Conservation (phyloP, 306 rosid species). For the Vicia villosa region DNA sequence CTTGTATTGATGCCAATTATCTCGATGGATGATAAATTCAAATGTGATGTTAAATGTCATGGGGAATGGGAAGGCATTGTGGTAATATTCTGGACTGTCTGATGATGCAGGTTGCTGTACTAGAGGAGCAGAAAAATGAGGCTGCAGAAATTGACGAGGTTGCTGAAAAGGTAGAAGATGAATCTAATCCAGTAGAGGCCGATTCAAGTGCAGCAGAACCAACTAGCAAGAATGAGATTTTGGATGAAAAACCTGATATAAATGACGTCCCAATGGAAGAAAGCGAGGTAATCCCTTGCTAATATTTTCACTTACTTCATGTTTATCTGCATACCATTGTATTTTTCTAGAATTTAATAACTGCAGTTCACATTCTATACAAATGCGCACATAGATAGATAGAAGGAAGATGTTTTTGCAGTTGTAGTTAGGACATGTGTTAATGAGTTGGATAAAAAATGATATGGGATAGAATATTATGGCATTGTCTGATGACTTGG, state of each 20-base stretch:
- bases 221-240: conserved; percentile 48
- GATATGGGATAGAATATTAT: no score
- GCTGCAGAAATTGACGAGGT: conserved; percentile 56
- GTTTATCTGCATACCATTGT: conserved; percentile 2
- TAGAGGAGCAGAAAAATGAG: conserved; percentile 84
- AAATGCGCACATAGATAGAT: conserved; percentile 2
- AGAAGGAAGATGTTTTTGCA: conserved; percentile 7
- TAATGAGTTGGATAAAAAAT: neutral
- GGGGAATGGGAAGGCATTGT: conserved; percentile 14
- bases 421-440: conserved; percentile 1
- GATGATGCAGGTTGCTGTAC: conserved; percentile 71
- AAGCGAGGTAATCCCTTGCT: conserved; percentile 61
- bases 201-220: conserved; percentile 52
- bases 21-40: conserved; percentile 2
- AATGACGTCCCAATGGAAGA: conserved; percentile 91
- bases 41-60: conserved; percentile 20
- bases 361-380: neutral
- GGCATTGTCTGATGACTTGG: neutral
- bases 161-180: conserved; percentile 67
- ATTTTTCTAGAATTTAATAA: neutral
- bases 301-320: conserved; percentile 11
- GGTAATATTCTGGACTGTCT: conserved; percentile 39
- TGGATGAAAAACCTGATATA: conserved; percentile 88
- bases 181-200: conserved; percentile 52
- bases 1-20: neutral